Base-by-base conservation (phyloP, 2,329 filamentous ascomycete species). In the Dactylellina cionopaga region DNA sequence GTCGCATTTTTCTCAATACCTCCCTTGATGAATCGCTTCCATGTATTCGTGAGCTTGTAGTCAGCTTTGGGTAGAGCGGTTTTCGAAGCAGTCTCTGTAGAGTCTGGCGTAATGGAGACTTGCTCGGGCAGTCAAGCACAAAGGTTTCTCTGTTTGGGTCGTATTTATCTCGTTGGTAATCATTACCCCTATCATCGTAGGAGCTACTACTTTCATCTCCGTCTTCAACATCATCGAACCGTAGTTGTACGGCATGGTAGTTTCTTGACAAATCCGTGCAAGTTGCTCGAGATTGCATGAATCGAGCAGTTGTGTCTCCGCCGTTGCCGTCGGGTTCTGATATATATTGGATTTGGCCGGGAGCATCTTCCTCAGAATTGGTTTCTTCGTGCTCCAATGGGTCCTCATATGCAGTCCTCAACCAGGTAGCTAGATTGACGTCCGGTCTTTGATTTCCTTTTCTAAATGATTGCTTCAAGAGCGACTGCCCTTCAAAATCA, bases 371-470 rank as follows among this genome's bases (percentile, higher is more conserved):
- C 9, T 43, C 27, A 3, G 43, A 54, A 2, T 7, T 7, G 3
- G 25, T 22, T 13, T 24, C 17, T 17, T 54, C 49, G 3, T 47
- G 6, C 5, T 65, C 49, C 4, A 31, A 19, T 10, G 60, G 22
- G 25, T 55, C 19, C 10, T 65, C 60, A 10, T 39, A 29, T 41
- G 60, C 60, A 7, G 49, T 65, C 22, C 39, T 65, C 19, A 56
- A 25, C 15, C 49, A 19, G 0, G 9, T 33, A 41, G 22, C 15
- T 9, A 46, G 29, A n/a, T 27, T 27, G 1, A 43, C 0, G n/a
- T 43, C 35, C 19, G 22, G 22, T 2, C 13, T 19, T n/a, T 52
- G 19, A 13, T 24, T 27, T 1, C 31, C n/a, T 2, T 47, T 46
- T 17, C 37, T 47, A 29, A 59, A 47, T 10, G 27, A 41, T 25